Conservation (phyloP, 805 yeast species). For the Wickerhamiella spandovensis region DNA sequence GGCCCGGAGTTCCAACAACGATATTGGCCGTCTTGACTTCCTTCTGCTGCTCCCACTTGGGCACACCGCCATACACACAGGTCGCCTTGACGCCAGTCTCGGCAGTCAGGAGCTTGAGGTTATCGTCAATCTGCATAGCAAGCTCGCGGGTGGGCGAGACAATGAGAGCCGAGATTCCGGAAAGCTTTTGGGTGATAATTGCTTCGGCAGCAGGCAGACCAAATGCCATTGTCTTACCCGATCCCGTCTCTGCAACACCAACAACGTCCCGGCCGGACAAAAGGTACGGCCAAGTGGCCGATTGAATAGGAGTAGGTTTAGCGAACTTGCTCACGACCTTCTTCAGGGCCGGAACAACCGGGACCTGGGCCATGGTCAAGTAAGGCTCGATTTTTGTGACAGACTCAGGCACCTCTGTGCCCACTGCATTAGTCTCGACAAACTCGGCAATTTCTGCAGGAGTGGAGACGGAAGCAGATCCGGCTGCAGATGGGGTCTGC, state of each 20-base stretch:
- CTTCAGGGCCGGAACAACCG: constrained; percentile 42
- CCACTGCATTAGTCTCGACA: constrained; percentile 28
- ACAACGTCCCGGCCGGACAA: constrained; percentile 70
- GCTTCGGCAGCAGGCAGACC: constrained; percentile 92
- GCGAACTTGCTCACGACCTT: constrained; percentile 58
- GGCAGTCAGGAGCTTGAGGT: constrained; percentile 50
- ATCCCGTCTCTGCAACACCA: constrained; percentile 98
- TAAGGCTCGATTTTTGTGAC: constrained; percentile 43
- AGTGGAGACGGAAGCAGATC: not conserved
- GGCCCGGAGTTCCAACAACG: constrained; percentile 97
- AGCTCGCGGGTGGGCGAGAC: constrained; percentile 96
- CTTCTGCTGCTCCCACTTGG: constrained; percentile 79
- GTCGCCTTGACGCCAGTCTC: constrained; percentile 54
- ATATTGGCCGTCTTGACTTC: constrained; percentile 55
- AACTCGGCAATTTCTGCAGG: not conserved
- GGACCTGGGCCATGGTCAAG: constrained; percentile 49
- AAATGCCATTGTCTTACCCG: constrained; percentile 94
- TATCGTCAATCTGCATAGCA: constrained; percentile 87
- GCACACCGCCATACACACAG: constrained; percentile 94
- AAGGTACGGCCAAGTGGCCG: constrained; percentile 88
- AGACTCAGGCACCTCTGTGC: constrained; percentile 45
- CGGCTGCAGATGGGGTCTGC: not conserved
- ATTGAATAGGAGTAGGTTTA: constrained; percentile 91
- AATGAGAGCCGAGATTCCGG: constrained; percentile 60
- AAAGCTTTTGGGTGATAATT: constrained; percentile 30